phyloP scores from a whole-genome alignment of 192 early-diverging fungal species.

The Gigaspora rosea region DNA sequence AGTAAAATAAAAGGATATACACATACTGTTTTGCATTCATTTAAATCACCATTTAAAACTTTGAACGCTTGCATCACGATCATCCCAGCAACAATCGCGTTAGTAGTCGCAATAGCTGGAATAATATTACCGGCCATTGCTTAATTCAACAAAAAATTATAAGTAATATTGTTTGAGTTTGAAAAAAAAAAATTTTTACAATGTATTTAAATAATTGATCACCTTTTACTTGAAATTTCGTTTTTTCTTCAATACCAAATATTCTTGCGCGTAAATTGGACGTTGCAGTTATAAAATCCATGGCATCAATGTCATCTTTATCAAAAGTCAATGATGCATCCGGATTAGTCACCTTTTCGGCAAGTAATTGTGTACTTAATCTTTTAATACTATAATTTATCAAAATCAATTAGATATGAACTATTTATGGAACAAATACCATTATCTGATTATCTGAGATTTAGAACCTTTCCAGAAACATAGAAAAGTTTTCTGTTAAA shows the following conservation, averaged over 20 bases:
- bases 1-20: not conserved
- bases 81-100: slow-evolving; percentile 93
- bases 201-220: slow-evolving; percentile 44
- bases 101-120: slow-evolving; percentile 97
- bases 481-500: slow-evolving; percentile 64
- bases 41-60: slow-evolving; percentile 57
- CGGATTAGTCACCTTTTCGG: slow-evolving; percentile 48
- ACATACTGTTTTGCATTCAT: slow-evolving; percentile 58
- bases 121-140: slow-evolving; percentile 99
- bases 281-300: slow-evolving; percentile 94
- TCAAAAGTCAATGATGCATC: slow-evolving; percentile 76
- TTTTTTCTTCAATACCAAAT: slow-evolving; percentile 80
- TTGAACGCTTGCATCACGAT: slow-evolving; percentile 89
- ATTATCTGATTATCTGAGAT: too few relatives aligned
- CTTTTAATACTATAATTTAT: slow-evolving; percentile 45
- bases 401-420: too few relatives aligned
- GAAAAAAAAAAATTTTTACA: not conserved
- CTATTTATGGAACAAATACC: too few relatives aligned
- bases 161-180: not conserved
- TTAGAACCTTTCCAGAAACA: slow-evolving; percentile 73
- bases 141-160: slow-evolving; percentile 27
- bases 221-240: slow-evolving; percentile 88
- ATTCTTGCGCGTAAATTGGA: slow-evolving; percentile 83
- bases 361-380: slow-evolving; percentile 53
- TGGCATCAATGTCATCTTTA: slow-evolving; percentile 90